Evolutionary conservation across 2,329 filamentous ascomycete genomes (phyloP).

Genomic region (Bipolaris bicolor): DNA sequence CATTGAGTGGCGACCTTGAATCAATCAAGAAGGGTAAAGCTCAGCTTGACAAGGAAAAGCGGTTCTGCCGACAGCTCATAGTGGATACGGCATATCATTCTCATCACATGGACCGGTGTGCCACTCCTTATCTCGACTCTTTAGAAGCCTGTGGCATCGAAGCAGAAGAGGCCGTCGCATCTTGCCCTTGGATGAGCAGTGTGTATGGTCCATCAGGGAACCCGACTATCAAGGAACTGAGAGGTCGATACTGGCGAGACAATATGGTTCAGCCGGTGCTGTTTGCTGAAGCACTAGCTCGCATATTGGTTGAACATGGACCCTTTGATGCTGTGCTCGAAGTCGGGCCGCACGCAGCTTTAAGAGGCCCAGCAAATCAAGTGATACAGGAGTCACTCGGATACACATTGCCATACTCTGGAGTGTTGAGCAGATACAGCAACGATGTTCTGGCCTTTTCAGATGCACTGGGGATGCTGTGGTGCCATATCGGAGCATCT

Average conservation of each 20-base stretch:
- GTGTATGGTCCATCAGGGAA: neutral
- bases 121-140: conserved; percentile 1
- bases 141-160: neutral
- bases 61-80: conserved; percentile 23
- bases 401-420: neutral
- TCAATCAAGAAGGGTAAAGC: neutral
- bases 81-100: conserved; percentile 56
- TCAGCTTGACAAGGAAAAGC: neutral
- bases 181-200: conserved; percentile 11
- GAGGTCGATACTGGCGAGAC: neutral
- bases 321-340: neutral
- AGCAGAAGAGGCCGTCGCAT: neutral
- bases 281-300: neutral
- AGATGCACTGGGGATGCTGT: neutral
- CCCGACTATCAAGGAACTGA: neutral
- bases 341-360: neutral
- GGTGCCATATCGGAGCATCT: neutral
- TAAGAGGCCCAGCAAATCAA: neutral
- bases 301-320: neutral
- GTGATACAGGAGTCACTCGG: neutral
- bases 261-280: neutral
- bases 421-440: neutral
- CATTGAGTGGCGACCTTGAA: neutral
- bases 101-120: conserved; percentile 15
- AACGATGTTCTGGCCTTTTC: neutral